phyloP scores from a whole-genome alignment of 192 early-diverging fungal genomes.

The Chytriomyces sp. region DNA sequence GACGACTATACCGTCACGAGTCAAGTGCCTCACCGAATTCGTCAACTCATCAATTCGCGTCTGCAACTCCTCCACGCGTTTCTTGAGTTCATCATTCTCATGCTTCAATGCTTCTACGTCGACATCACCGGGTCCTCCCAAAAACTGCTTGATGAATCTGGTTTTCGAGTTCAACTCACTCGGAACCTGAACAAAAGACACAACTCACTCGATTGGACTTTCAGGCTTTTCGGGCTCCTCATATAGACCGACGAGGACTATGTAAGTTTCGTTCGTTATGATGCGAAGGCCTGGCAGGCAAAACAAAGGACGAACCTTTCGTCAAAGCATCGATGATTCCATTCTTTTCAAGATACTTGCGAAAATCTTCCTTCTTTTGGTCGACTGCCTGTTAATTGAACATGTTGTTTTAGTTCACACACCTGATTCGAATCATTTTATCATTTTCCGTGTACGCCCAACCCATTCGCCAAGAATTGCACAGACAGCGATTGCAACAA shows the following conservation, averaged over 20 bases:
- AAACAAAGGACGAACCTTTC: slow-evolving; percentile 48
- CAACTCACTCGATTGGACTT: slow-evolving; percentile 54
- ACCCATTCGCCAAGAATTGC: too few species aligned
- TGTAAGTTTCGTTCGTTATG: neutral
- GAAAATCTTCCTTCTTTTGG: slow-evolving; percentile 68
- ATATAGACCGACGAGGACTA: slow-evolving; percentile 66
- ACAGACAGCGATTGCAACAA: too few species aligned
- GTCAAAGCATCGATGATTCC: slow-evolving; percentile 67
- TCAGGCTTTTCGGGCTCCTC: slow-evolving; percentile 70
- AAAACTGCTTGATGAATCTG: slow-evolving; percentile 64
- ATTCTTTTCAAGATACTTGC: slow-evolving; percentile 66
- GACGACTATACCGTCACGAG: too few species aligned
- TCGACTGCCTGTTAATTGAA: slow-evolving; percentile 54
- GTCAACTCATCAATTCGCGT: slow-evolving; percentile 50
- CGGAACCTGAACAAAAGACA: neutral
- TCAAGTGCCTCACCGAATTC: slow-evolving; percentile 13
- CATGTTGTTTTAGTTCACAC: too few species aligned
- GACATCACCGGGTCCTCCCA: slow-evolving; percentile 58
- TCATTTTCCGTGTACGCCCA: too few species aligned
- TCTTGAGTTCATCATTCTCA: slow-evolving; percentile 62
- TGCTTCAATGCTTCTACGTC: slow-evolving; percentile 56
- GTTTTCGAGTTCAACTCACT: neutral
- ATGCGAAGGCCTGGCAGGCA: neutral
- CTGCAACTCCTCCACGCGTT: slow-evolving; percentile 59
- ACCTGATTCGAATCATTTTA: too few species aligned